Percentiles rank a stretch among this genome's conserved stretches.
Evolutionary conservation across 2,329 filamentous ascomycete genomes (phyloP).

Genomic region (Colletotrichum sp.): DNA sequence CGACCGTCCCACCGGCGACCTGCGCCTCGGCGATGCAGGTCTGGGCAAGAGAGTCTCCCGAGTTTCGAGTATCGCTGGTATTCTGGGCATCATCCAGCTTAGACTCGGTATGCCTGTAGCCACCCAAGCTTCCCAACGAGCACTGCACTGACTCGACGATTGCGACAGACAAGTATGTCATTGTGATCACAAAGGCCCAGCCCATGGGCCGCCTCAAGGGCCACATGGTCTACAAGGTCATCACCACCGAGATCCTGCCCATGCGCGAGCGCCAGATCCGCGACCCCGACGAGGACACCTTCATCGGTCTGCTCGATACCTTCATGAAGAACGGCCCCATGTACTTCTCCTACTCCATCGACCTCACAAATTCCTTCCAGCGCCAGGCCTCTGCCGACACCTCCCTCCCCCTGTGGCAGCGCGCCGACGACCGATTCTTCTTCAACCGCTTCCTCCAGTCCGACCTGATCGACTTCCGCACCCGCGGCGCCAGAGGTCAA

Average conservation of each 20-base stretch:
- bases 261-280: conserved; percentile 90
- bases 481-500: conserved; percentile 64
- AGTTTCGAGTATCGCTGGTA: conserved; percentile 93
- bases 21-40: conserved; percentile 82
- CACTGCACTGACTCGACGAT: conserved; percentile 5
- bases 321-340: conserved; percentile 85
- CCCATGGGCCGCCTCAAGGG: conserved; percentile 91
- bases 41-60: conserved; percentile 73
- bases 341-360: conserved; percentile 98
- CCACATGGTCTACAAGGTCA: conserved; percentile 94
- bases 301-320: conserved; percentile 80
- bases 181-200: conserved; percentile 93
- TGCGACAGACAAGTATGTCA: conserved; percentile 84
- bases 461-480: conserved; percentile 89
- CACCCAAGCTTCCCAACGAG: not conserved
- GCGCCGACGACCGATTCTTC: conserved; percentile 96
- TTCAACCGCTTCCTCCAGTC: conserved; percentile 96
- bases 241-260: conserved; percentile 90
- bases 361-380: conserved; percentile 97
- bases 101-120: conserved; percentile 75
- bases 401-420: conserved; percentile 81
- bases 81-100: conserved; percentile 91
- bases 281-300: conserved; percentile 93
- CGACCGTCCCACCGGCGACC: conserved; percentile 89
- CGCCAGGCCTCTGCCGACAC: conserved; percentile 81